Evolutionary conservation across 768 basidiomycete genomes (phyloP), one percentile per base, ranked within the genome.

Genomic region (Amanita brunnescens): DNA sequence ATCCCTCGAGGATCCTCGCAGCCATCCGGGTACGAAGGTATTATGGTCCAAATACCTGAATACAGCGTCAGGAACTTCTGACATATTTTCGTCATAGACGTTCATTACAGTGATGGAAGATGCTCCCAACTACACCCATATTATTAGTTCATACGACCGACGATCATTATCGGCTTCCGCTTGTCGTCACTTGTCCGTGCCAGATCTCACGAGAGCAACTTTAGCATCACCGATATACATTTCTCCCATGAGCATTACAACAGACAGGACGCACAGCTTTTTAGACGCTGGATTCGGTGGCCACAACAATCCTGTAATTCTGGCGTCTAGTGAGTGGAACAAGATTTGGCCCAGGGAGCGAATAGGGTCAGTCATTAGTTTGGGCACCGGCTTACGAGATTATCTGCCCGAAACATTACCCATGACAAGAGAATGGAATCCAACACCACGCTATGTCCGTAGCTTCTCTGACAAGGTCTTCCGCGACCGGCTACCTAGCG

Each of bases 201-300:
- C 52, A 7, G 61, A 65, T 18, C 60, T 56, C 30, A 55, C 54
- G 32, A 49, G 54, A n/a, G 60, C 59, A 13, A 55, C 57, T 5
- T 23, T 58, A 6, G 56, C 60, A 8, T 58, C 60, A 4, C 52
- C 54, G 1, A 33, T 61, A 10, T 62, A 54, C 40, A 38, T 65
- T 35, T 40, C 55, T 6, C 57, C 62, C 5, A 16, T 57, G 9
- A 41, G 46, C 6, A 12, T 58, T 30, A 30, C 55, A 21, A 49
- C 55, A n/a, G 32, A 43, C 23, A 55, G 49, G 34, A 51, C 57
- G 35, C 53, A 54, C 39, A 33, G 26, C 9, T 65, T 59, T 51
- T 56, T 55, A 3, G 64, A 63, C 41, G 49, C 62, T 0, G 61
- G 58, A 1, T 59, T 60, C 43, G 58, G 59, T 26, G 64, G 62